Base-by-base conservation (phyloP, 306 rosid species). In the Gleditsia sinensis region DNA sequence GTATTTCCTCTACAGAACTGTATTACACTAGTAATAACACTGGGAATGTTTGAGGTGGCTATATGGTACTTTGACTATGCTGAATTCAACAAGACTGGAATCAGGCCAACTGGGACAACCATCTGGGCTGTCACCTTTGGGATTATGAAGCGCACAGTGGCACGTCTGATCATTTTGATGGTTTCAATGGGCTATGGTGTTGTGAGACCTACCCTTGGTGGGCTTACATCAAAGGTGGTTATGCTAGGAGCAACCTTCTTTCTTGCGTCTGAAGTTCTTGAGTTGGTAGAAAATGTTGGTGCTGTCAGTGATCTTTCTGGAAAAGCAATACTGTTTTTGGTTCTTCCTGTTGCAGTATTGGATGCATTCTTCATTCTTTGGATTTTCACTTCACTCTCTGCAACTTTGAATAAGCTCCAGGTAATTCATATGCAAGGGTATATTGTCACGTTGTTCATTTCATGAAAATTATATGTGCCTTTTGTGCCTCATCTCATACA, bases 161-260 rank as follows among this genome's bases (percentile, higher is more conserved):
- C 99, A 5, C 96, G 99, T 45, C 60, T 92, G 71, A 80, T 94
- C 69, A 83, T 94, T 68, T 89, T 94, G 53, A 88, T 86, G 67
- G 99, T 94, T 61, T 80, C 99, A 2, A 94, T 94, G 99, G 98
- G 97, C 25, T 94, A 84, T 55, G 99, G 97, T 81, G 99, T 94
- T 75, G 96, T 94, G 23, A 90, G 97, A 80, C 99, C 99, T 59
- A 87, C 99, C 69, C 91, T 94, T 34, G 99, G 99, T 57, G 99
- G 99, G 70, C 87, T 94, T 77, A 92, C 97, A 28, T 90, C 95
- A 17, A 94, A 94, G 88, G 97, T 94, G 49, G 19, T 88, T 67
- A 69, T 88, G 91, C 99, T 94, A 57, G 99, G 98, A 57, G 85
- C 87, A 62, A 92, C 97, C 67, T 94, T 94, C 93, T 92, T 94